These are phyloP conservation scores for Aspergillus novofumigatus DNA, from an alignment of 2,329 filamentous ascomycete species.

Conservation along the genomic window DNA sequence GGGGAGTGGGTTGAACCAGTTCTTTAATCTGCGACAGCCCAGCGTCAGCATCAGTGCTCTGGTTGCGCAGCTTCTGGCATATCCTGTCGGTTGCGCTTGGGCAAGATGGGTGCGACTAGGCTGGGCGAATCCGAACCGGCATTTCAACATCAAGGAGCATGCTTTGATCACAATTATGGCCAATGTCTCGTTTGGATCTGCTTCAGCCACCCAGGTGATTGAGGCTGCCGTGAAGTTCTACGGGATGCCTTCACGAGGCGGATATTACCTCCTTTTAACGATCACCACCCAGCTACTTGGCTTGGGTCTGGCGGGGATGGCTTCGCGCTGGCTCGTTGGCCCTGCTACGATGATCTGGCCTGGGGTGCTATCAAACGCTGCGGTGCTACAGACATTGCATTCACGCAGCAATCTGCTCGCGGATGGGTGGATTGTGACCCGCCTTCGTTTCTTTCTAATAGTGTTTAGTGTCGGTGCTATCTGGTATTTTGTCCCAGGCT, in stretches of 20 bases:
- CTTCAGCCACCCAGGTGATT: conserved; percentile 35
- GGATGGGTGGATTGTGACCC: conserved; percentile 41
- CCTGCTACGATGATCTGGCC: conserved; percentile 65
- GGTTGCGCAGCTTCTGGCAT: conserved; percentile 43
- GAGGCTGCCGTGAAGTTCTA: conserved; percentile 48
- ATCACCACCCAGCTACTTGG: conserved; percentile 61
- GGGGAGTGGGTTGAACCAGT: conserved; percentile 36
- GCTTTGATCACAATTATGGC: conserved; percentile 44
- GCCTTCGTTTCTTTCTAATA: conserved; percentile 35
- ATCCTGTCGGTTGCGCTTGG: conserved; percentile 41
- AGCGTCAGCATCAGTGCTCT: conserved; percentile 37
- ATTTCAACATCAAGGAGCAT: conserved; percentile 40
- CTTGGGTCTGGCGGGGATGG: conserved; percentile 59
- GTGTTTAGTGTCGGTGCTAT: conserved; percentile 28
- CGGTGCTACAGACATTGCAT: conserved; percentile 42
- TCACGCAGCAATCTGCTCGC: conserved; percentile 29
- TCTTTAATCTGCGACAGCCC: conserved; percentile 37
- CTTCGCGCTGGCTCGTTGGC: conserved; percentile 54
- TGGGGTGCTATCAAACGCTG: conserved; percentile 49
- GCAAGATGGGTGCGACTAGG: conserved; percentile 37
- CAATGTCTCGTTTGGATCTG: conserved; percentile 46
- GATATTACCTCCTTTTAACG: conserved; percentile 57
- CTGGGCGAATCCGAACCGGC: conserved; percentile 41
- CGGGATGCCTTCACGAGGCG: conserved; percentile 54
- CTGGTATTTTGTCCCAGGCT: conserved; percentile 53